Evolutionary conservation across 192 early-diverging fungal genomes (phyloP).

Genomic region (Coemansia erecta): DNA sequence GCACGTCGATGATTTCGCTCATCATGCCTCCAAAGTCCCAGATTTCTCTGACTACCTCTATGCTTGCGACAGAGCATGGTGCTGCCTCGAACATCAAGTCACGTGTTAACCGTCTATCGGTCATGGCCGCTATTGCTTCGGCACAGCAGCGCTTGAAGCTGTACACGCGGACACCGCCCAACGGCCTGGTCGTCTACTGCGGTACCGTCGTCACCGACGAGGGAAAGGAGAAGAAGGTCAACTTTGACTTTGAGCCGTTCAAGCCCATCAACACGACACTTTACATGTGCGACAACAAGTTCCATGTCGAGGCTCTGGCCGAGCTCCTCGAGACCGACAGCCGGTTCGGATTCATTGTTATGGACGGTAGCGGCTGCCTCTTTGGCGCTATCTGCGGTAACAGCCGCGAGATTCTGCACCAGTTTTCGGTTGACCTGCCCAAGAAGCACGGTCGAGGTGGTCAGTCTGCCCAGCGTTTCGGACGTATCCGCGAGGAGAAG

Average conservation of each 20-base stretch:
- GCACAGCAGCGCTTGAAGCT: slow-evolving; percentile 96
- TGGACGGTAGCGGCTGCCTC: slow-evolving; percentile 97
- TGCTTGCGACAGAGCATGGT: slow-evolving; percentile 98
- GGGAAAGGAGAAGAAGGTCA: slow-evolving; percentile 99
- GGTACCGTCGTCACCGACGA: slow-evolving; percentile 98
- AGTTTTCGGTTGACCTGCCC: slow-evolving; percentile 94
- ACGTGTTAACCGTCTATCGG: slow-evolving; percentile 96
- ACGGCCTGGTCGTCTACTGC: slow-evolving; percentile 93
- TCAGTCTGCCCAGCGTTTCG: slow-evolving; percentile 99
- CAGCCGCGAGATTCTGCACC: slow-evolving; percentile 90
- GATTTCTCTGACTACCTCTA: slow-evolving; percentile 81
- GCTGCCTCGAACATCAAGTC: slow-evolving; percentile 99
- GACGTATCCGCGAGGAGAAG: slow-evolving; percentile 97
- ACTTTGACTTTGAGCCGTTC: slow-evolving; percentile 98
- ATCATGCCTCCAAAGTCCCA: slow-evolving; percentile 93
- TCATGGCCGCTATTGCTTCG: slow-evolving; percentile 95
- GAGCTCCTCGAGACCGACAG: slow-evolving; percentile 92
- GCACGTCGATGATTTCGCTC: slow-evolving; percentile 99
- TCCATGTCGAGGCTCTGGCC: slow-evolving; percentile 91
- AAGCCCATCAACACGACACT: slow-evolving; percentile 99
- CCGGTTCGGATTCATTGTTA: slow-evolving; percentile 97
- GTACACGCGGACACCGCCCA: slow-evolving; percentile 87
- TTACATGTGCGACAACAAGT: slow-evolving; percentile 99
- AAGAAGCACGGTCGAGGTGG: slow-evolving; percentile 99
- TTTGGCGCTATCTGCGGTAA: slow-evolving; percentile 95